A percentile compares a stretch with the other conserved stretches of the same genome.
phyloP scores from a whole-genome alignment of 2,329 filamentous ascomycete genomes.

The Fusarium avenaceum region DNA sequence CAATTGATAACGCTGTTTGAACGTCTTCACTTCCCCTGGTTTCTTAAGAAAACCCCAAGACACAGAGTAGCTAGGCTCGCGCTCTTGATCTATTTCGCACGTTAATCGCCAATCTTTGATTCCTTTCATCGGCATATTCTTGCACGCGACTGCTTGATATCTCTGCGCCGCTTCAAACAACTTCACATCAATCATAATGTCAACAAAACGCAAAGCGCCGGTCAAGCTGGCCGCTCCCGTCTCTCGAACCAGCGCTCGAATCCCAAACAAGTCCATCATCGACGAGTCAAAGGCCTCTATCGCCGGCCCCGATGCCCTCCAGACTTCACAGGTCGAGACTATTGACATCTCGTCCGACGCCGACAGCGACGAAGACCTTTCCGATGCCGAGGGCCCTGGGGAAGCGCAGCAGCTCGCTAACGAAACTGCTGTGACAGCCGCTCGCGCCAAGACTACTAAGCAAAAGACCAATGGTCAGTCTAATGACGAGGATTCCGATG shows the following conservation, averaged over 20 bases:
- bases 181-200: constrained; percentile 58
- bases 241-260: constrained; percentile 67
- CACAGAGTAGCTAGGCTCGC: not conserved
- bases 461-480: constrained; percentile 48
- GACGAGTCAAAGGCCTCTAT: constrained; percentile 72
- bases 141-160: constrained; percentile 37
- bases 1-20: constrained; percentile 45
- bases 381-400: constrained; percentile 60
- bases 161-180: constrained; percentile 23
- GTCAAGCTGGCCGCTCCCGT: constrained; percentile 69
- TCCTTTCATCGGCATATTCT: constrained; percentile 17
- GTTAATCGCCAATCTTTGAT: constrained; percentile 2
- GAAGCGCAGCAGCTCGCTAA: constrained; percentile 37
- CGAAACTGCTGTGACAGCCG: constrained; percentile 15
- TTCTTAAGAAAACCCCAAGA: constrained; percentile 10
- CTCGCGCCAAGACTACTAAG: constrained; percentile 39
- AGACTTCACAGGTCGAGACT: constrained; percentile 57
- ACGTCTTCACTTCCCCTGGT: constrained; percentile 24
- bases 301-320: constrained; percentile 58
- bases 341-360: constrained; percentile 72
- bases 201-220: constrained; percentile 72
- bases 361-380: constrained; percentile 62
- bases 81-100: not conserved
- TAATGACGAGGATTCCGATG: constrained; percentile 57
- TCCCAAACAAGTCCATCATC: constrained; percentile 63